Conservation (phyloP, 2,329 filamentous ascomycete genomes). For the Zymoseptoria pseudotritici region DNA sequence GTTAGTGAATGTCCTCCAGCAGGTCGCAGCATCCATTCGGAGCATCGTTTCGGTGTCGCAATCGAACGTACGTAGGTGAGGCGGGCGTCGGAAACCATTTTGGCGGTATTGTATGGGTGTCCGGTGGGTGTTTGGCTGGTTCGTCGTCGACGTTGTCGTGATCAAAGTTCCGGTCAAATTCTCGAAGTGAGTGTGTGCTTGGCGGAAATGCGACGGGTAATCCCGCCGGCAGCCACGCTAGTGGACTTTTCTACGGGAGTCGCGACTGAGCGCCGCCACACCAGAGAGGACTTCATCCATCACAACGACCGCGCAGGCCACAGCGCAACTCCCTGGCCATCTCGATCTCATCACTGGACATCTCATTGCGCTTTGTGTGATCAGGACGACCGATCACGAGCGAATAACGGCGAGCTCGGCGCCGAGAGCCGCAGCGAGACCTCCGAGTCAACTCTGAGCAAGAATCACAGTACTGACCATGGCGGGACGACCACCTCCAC, state of each 20-base stretch:
- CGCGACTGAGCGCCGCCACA: constrained; percentile 1
- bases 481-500: constrained; percentile 59
- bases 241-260: constrained; percentile 1
- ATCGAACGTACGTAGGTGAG: constrained; percentile 48
- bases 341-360: background rate
- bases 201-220: background rate
- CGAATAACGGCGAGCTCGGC: constrained; percentile 15
- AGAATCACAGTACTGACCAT: constrained; percentile 31
- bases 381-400: background rate
- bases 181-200: background rate
- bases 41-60: constrained; percentile 2
- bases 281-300: constrained; percentile 2
- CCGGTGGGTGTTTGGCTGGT: constrained; percentile 3
- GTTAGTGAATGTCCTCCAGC: constrained; percentile 28
- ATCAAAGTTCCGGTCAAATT: background rate
- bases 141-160: background rate
- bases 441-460: constrained; percentile 2
- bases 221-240: background rate
- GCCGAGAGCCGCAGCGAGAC: constrained; percentile 18
- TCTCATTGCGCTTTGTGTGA: background rate
- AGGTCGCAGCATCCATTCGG: background rate
- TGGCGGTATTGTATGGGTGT: constrained; percentile 31
- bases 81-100: constrained; percentile 45
- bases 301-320: constrained; percentile 24
- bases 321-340: constrained; percentile 16